phyloP scores from a whole-genome alignment of 148 eudicot species.

The Heliosperma pusillum region DNA sequence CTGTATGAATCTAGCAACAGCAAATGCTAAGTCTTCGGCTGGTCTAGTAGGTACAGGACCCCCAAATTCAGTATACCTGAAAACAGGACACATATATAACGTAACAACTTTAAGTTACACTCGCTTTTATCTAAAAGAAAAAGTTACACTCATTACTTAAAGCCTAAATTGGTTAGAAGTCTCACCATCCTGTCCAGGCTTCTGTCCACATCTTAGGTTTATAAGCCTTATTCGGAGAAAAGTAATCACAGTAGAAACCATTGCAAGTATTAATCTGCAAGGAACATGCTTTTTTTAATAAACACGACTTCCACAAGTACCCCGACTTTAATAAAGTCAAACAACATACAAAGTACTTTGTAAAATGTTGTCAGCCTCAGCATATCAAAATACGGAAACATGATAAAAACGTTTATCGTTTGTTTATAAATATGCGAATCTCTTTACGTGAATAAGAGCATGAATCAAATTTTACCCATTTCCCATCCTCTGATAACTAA shows the following conservation, averaged over 20 bases:
- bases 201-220: conserved; percentile 96
- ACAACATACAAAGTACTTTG: neutral
- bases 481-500: conserved; percentile 14
- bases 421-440: neutral
- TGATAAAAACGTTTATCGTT: too few relatives aligned
- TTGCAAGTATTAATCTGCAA: conserved; percentile 85
- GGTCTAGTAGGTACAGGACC: conserved; percentile 77
- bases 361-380: conserved; percentile 4
- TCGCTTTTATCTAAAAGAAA: too few relatives aligned
- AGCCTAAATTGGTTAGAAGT: neutral
- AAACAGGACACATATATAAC: conserved; percentile 9
- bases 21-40: conserved; percentile 80
- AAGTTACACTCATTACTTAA: neutral
- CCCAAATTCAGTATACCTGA: conserved; percentile 85
- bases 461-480: conserved; percentile 6
- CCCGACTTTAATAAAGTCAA: neutral
- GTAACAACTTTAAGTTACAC: conserved; percentile 3
- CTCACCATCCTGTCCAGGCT: conserved; percentile 90
- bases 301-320: too few relatives aligned
- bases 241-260: conserved; percentile 83
- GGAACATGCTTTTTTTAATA: neutral
- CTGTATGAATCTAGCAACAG: conserved; percentile 81
- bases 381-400: neutral
- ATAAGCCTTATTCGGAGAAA: conserved; percentile 75
- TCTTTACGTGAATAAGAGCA: too few relatives aligned